Conservation (phyloP, 2,329 filamentous ascomycete genomes). For the Pseudocercospora fijiensis region DNA sequence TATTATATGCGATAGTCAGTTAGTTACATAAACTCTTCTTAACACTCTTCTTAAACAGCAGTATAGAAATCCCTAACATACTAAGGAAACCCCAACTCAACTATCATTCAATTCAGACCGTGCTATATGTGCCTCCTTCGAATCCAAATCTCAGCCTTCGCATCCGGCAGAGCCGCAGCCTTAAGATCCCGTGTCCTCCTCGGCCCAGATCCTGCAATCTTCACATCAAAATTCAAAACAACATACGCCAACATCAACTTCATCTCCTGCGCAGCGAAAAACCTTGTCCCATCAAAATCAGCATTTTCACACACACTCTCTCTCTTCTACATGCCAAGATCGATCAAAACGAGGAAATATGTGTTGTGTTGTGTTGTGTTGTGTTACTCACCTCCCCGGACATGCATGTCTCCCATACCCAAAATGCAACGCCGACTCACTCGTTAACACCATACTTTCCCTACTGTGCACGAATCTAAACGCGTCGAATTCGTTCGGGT, state of each 20-base stretch:
- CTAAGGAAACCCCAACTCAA: too few species aligned
- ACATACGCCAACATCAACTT: conserved; percentile 46
- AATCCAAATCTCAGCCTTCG: background rate
- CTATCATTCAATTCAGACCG: too few species aligned
- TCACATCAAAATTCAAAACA: conserved; percentile 43
- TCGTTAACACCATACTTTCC: conserved; percentile 26
- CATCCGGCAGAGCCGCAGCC: background rate
- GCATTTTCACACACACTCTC: too few species aligned
- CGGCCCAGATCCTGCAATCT: conserved; percentile 8
- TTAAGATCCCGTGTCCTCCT: background rate
- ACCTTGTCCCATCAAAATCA: background rate
- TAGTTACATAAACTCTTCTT: too few species aligned
- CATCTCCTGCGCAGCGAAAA: conserved; percentile 48
- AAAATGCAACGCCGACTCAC: conserved; percentile 27
- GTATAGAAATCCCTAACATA: too few species aligned
- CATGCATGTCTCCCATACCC: conserved; percentile 31
- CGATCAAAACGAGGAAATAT: too few species aligned
- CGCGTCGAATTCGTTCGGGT: conserved; percentile 29
- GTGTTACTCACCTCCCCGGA: conserved; percentile 33
- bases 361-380: background rate
- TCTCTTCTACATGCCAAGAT: too few species aligned
- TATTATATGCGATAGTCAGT: too few species aligned
- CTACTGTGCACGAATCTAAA: conserved; percentile 31
- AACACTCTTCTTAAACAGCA: too few species aligned
- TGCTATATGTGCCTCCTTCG: background rate